A percentile compares a stretch with the other conserved stretches of the same genome.
Evolutionary conservation across 805 yeast genomes (phyloP).

Genomic region (Wickerhamomyces strasburgensis): DNA sequence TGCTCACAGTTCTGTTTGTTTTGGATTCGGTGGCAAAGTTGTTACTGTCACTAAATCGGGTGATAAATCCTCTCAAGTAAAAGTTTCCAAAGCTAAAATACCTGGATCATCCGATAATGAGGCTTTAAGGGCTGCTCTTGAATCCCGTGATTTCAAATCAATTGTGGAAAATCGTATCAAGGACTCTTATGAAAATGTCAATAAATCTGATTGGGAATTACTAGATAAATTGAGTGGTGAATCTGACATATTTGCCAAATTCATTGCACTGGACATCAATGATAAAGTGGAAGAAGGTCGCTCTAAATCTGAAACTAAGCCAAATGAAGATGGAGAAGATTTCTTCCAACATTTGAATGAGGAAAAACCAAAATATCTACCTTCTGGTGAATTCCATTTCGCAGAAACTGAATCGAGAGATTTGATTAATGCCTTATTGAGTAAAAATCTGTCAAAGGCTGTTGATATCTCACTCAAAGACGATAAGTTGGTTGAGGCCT

Average conservation of each 20-base stretch:
- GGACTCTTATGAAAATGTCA: constrained; percentile 32
- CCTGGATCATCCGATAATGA: constrained; percentile 34
- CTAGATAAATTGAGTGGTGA: constrained; percentile 54
- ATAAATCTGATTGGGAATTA: constrained; percentile 62
- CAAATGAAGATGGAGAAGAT: constrained; percentile 29
- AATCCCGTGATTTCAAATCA: constrained; percentile 45
- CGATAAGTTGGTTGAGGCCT: constrained; percentile 69
- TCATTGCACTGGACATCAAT: constrained; percentile 31
- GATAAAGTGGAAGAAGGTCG: constrained; percentile 24
- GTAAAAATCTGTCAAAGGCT: constrained; percentile 62
- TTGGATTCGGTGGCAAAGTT: constrained; percentile 93
- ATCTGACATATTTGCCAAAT: constrained; percentile 42
- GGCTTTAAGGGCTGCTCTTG: constrained; percentile 51
- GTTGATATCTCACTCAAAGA: constrained; percentile 59
- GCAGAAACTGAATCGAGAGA: constrained; percentile 38
- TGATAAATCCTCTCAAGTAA: constrained; percentile 35
- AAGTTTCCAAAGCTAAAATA: constrained; percentile 35
- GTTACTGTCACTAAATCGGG: constrained; percentile 47
- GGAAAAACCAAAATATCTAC: constrained; percentile 28
- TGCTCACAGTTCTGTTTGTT: constrained; percentile 65
- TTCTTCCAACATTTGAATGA: constrained; percentile 34
- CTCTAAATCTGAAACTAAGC: no score
- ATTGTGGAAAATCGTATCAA: constrained; percentile 53
- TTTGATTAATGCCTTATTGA: constrained; percentile 48
- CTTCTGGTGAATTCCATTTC: constrained; percentile 49